These are phyloP conservation scores for Kurtzmaniella quercitrusa DNA, from an alignment of 1,139 yeast genomes.

Conservation along the genomic window DNA sequence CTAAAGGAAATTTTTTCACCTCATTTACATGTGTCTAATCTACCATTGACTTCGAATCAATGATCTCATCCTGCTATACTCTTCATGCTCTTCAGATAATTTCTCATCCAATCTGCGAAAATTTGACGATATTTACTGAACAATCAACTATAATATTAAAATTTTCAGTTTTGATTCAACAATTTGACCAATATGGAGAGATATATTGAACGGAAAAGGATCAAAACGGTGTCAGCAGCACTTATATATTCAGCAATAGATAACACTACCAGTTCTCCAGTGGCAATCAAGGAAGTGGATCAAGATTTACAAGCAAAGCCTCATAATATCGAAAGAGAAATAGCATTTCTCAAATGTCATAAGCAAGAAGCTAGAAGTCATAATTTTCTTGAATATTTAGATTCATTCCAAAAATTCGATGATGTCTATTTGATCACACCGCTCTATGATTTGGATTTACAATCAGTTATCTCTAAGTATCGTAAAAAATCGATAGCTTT, in stretches of 20 bases:
- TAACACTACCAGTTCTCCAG: conserved; percentile 9
- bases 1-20: too few species aligned
- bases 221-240: conserved; percentile 37
- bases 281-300: conserved; percentile 40
- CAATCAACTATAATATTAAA: too few species aligned
- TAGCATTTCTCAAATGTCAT: conserved; percentile 19
- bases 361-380: not conserved
- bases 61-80: too few species aligned
- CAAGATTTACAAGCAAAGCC: conserved; percentile 34
- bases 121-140: not conserved
- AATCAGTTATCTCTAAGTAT: conserved; percentile 18
- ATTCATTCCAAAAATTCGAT: conserved; percentile 23
- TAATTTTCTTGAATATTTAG: conserved; percentile 15
- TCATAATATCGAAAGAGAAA: conserved; percentile 34
- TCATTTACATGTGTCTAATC: too few species aligned
- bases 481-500: conserved; percentile 16
- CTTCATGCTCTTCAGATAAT: too few species aligned
- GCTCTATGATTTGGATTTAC: conserved; percentile 25
- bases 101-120: not conserved
- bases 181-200: conserved; percentile 3
- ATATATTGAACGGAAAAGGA: conserved; percentile 18
- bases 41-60: too few species aligned
- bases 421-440: conserved; percentile 34
- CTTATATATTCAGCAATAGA: conserved; percentile 27
- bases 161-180: not conserved